Evolutionary conservation across 495 filamentous ascomycete genomes (phyloP).

Genomic region (Talaromyces ruber): DNA sequence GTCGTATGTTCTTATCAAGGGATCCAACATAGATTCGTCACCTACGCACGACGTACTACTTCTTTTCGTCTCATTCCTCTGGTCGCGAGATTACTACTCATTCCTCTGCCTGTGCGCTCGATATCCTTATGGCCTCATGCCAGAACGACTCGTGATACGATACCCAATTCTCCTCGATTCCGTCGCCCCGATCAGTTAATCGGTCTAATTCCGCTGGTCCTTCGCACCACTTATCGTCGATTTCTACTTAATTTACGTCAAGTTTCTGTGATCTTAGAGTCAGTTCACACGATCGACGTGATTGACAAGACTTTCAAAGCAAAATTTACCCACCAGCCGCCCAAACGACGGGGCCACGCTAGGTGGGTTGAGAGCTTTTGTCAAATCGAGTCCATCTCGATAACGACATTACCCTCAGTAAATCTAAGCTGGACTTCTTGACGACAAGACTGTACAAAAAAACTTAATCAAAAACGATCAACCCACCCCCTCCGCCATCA

Average conservation of each 20-base stretch:
- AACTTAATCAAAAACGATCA: background rate
- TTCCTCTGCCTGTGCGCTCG: background rate
- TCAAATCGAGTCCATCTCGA: background rate
- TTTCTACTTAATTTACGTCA: background rate
- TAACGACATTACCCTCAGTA: background rate
- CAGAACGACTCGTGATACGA: background rate
- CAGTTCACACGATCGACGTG: background rate
- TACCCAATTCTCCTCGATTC: background rate
- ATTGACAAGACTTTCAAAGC: background rate
- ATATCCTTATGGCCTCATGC: background rate
- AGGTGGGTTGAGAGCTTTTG: constrained; percentile 7
- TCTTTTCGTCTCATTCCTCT: background rate
- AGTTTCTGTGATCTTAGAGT: background rate
- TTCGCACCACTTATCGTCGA: background rate
- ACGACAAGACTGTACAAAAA: background rate
- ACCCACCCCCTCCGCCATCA: background rate
- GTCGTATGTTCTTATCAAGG: background rate
- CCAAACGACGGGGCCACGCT: constrained; percentile 18
- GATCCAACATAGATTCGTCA: background rate
- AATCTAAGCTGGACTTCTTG: background rate
- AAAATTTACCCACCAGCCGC: constrained; percentile 2
- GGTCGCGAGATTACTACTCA: background rate
- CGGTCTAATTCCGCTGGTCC: background rate
- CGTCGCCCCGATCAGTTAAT: background rate
- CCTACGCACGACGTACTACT: background rate